Evolutionary conservation across 768 basidiomycete species (phyloP).

Genomic region (Tulasnella sp.): DNA sequence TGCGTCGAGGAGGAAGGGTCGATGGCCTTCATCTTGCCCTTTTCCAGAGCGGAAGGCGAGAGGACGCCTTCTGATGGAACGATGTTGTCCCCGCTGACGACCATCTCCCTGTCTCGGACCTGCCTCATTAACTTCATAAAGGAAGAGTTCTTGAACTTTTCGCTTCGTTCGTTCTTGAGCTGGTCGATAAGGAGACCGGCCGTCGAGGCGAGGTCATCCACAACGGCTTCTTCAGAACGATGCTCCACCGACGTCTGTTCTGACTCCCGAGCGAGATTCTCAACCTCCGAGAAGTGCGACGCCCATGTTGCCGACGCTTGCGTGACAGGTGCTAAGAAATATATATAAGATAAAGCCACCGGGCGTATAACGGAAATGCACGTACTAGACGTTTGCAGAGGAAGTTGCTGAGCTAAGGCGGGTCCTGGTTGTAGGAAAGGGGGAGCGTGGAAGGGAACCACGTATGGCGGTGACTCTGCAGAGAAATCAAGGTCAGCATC

Average conservation of each 20-base stretch:
- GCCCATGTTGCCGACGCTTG: conserved; percentile 21
- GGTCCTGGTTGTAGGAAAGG: conserved; percentile 2
- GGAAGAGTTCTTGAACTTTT: conserved; percentile 79
- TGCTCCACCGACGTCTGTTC: conserved; percentile 17
- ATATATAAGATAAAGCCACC: not conserved
- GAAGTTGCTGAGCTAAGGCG: not conserved
- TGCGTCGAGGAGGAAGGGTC: not conserved
- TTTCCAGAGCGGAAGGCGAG: not conserved
- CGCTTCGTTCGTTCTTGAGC: conserved; percentile 69
- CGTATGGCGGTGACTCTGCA: not conserved
- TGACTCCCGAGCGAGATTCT: conserved; percentile 29
- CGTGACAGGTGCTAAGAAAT: not conserved
- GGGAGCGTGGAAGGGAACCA: not conserved
- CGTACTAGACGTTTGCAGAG: not conserved
- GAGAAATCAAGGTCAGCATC: not conserved
- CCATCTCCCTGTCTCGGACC: conserved; percentile 71
- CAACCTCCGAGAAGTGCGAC: conserved; percentile 27
- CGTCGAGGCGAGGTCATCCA: conserved; percentile 73
- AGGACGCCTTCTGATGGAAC: conserved; percentile 43
- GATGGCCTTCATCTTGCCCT: conserved; percentile 13
- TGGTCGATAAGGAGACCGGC: conserved; percentile 74
- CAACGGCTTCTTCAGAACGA: conserved; percentile 39
- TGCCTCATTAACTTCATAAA: conserved; percentile 86
- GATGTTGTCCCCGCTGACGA: conserved; percentile 75
- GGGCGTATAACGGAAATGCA: not conserved